Evolutionary conservation across 768 basidiomycete genomes (phyloP).

Genomic region (Boletus speciosus): DNA sequence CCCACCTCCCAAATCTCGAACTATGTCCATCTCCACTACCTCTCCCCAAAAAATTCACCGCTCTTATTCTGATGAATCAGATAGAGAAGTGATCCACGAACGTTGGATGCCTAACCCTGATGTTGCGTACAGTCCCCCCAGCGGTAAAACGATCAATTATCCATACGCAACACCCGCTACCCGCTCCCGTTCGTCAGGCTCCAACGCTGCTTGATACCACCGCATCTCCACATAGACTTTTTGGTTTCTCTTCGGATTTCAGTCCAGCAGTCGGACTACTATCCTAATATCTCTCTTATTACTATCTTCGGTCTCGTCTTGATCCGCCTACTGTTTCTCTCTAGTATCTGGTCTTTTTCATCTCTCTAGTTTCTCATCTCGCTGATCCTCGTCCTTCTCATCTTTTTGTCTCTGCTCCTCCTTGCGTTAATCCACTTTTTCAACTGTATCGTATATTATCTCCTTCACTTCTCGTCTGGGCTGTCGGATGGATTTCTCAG

Average conservation of each 20-base stretch:
- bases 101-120: conserved; percentile 59
- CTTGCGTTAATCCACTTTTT: conserved; percentile 30
- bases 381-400: conserved; percentile 12
- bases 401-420: conserved; percentile 27
- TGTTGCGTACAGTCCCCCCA: conserved; percentile 36
- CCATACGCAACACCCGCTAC: conserved; percentile 23
- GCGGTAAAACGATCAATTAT: conserved; percentile 28
- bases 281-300: conserved; percentile 35
- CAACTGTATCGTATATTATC: conserved; percentile 31
- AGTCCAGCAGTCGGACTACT: conserved; percentile 28
- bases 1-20: conserved; percentile 42
- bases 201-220: conserved; percentile 34
- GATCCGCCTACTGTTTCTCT: conserved; percentile 17
- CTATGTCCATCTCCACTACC: conserved; percentile 43
- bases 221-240: conserved; percentile 22
- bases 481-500: conserved; percentile 33
- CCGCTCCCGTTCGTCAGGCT: conserved; percentile 31
- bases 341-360: conserved; percentile 13
- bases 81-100: conserved; percentile 51
- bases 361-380: conserved; percentile 8
- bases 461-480: conserved; percentile 23
- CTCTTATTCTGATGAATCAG: conserved; percentile 65
- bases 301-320: conserved; percentile 30
- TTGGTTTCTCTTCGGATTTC: conserved; percentile 23
- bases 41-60: conserved; percentile 58